phyloP scores from a whole-genome alignment of 345 rosid species.

The Clausena lansium region DNA sequence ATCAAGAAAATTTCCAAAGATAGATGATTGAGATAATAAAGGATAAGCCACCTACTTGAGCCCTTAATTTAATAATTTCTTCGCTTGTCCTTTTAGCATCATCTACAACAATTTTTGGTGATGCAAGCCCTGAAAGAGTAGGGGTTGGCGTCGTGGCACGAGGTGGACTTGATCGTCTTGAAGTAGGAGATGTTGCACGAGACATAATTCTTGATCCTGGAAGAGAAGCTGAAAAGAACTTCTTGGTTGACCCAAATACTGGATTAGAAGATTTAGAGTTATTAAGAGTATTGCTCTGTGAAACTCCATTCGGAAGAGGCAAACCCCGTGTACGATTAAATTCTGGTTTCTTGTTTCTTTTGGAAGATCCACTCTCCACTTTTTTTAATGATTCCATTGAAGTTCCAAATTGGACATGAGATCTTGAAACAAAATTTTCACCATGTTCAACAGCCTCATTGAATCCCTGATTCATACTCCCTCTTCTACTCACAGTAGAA shows the following conservation, averaged over 20 bases:
- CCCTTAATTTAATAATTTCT: constrained; percentile 61
- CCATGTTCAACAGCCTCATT: constrained; percentile 42
- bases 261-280: constrained; percentile 54
- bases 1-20: background rate
- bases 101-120: constrained; percentile 47
- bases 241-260: constrained; percentile 71
- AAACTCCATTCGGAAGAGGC: constrained; percentile 56
- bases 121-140: constrained; percentile 48
- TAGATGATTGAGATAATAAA: constrained; percentile 8
- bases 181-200: constrained; percentile 82
- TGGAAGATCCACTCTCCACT: constrained; percentile 46
- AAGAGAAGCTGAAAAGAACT: constrained; percentile 72
- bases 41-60: constrained; percentile 46
- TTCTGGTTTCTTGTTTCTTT: constrained; percentile 59
- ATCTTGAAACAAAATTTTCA: constrained; percentile 48
- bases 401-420: constrained; percentile 48
- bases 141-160: constrained; percentile 74
- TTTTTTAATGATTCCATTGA: constrained; percentile 59
- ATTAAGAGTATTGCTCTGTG: constrained; percentile 43
- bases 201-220: constrained; percentile 82
- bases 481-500: constrained; percentile 54
- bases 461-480: constrained; percentile 48
- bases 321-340: constrained; percentile 56
- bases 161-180: constrained; percentile 73
- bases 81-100: constrained; percentile 57